These are phyloP conservation scores for Pholiota microspora DNA, from an alignment of 768 basidiomycete genomes.

Conservation along the genomic window DNA sequence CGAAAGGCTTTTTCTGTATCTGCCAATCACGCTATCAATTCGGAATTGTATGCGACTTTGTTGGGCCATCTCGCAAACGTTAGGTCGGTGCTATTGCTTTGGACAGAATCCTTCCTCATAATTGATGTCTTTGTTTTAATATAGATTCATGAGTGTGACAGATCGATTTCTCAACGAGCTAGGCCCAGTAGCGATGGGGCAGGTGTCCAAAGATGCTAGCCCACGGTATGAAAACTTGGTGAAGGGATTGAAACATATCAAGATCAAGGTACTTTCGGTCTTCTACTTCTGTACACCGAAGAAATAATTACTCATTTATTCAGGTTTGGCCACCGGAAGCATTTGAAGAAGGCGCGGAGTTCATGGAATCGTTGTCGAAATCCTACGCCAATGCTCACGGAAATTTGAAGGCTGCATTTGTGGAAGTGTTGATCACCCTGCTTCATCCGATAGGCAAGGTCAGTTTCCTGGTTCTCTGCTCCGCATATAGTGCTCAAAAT, in stretches of 20 bases:
- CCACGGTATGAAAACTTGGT: constrained; percentile 83
- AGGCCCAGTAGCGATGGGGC: constrained; percentile 67
- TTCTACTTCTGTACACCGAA: background rate
- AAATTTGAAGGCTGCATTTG: constrained; percentile 79
- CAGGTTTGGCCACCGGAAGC: constrained; percentile 93
- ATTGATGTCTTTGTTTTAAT: background rate
- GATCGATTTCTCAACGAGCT: constrained; percentile 87
- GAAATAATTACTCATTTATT: background rate
- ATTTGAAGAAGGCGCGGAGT: constrained; percentile 92
- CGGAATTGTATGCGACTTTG: constrained; percentile 80
- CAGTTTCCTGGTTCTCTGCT: constrained; percentile 7
- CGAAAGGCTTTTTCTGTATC: constrained; percentile 63
- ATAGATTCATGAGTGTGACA: constrained; percentile 87
- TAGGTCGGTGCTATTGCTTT: constrained; percentile 47
- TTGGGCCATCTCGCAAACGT: constrained; percentile 80
- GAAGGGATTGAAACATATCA: constrained; percentile 75
- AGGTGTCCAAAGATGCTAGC: constrained; percentile 79
- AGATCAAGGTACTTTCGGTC: constrained; percentile 61
- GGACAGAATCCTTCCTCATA: background rate
- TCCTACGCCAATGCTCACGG: constrained; percentile 86
- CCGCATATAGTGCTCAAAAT: constrained; percentile 2
- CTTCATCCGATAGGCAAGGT: constrained; percentile 91
- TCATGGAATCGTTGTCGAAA: constrained; percentile 79
- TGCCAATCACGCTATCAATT: constrained; percentile 76
- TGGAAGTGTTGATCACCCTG: constrained; percentile 73